Evolutionary conservation across 805 yeast species (phyloP).

Genomic region (Saturnispora serradocipensis): DNA sequence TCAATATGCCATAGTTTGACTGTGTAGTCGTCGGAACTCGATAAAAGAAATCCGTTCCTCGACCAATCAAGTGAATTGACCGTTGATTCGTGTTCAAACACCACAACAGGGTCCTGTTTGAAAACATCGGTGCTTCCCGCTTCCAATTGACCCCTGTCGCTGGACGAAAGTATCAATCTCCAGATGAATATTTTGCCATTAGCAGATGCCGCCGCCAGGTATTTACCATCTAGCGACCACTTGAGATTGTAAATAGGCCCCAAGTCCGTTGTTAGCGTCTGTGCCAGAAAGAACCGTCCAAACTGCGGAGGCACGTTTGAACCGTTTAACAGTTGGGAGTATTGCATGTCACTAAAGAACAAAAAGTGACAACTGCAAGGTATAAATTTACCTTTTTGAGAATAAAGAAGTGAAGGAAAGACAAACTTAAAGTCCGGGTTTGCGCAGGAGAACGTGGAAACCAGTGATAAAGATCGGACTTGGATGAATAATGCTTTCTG

Average conservation of each 20-base stretch:
- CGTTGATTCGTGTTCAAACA: conserved; percentile 55
- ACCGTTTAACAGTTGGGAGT: conserved; percentile 5
- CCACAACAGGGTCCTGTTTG: conserved; percentile 50
- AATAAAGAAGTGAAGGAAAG: background rate
- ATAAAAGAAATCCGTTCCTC: conserved; percentile 66
- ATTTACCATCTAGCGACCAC: conserved; percentile 75
- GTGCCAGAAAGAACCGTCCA: conserved; percentile 5
- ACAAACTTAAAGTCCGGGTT: background rate
- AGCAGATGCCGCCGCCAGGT: conserved; percentile 76
- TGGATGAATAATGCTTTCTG: background rate
- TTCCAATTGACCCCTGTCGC: conserved; percentile 37
- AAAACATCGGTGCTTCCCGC: background rate
- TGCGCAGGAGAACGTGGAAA: background rate
- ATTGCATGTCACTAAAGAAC: background rate
- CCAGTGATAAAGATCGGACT: background rate
- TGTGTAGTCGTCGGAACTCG: conserved; percentile 80
- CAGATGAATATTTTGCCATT: conserved; percentile 62
- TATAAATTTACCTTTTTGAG: background rate
- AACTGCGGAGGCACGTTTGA: conserved; percentile 6
- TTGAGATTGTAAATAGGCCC: conserved; percentile 62
- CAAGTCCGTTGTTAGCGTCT: conserved; percentile 1
- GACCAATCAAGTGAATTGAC: conserved; percentile 82
- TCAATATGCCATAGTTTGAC: conserved; percentile 82
- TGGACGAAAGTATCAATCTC: conserved; percentile 69
- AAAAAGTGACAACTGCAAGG: background rate